Evolutionary conservation across 169 alveolate species (phyloP), one percentile per base, ranked within the genome.

Genomic region (Eimeria maxima): DNA sequence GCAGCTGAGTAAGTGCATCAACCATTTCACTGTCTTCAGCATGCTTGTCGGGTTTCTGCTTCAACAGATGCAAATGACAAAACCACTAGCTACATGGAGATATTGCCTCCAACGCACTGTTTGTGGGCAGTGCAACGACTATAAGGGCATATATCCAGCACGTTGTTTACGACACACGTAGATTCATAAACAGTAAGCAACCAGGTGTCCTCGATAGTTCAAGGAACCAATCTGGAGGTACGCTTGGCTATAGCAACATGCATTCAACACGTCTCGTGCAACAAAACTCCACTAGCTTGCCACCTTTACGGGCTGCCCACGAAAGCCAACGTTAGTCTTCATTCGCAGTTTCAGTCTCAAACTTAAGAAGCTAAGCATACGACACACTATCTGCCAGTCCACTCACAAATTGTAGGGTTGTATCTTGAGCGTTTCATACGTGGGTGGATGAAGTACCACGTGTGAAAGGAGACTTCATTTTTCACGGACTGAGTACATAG

Each of bases 321-420:
- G 2, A 24, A 65, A 27, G 80, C 7, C n/a, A 69, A 69, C 0
- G 80, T 16, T 44, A 69, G 24, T 24, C 80, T 22, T 18, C 8
- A 33, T 14, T 10, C 50, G 47, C 47, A 10, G 27, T 3, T 14
- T 0, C 80, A 29, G 47, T n/a, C 80, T 29, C 8, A n/a, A 27
- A 0, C 45, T 29, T 14, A 11, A 47, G 22, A 69, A 13, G 10
- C 33, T 69, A 29, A 33, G 7, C 11, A 10, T 10, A 7, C 13
- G 80, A 29, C 80, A 13, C 80, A 69, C 80, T 69, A 22, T 27
- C 80, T 69, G 80, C 50, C 45, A 69, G 50, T 29, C 47, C 80
- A 29, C 0, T 69, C 80, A 69, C n/a, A 33, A 8, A 44, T 69
- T 69, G 80, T 1, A 69, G 14, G 10, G n/a, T 11, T n/a, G 80